A percentile compares a stretch with the other conserved stretches of the same genome.
phyloP scores from a whole-genome alignment of 148 eudicot genomes.

The Vaccinium darrowii region DNA sequence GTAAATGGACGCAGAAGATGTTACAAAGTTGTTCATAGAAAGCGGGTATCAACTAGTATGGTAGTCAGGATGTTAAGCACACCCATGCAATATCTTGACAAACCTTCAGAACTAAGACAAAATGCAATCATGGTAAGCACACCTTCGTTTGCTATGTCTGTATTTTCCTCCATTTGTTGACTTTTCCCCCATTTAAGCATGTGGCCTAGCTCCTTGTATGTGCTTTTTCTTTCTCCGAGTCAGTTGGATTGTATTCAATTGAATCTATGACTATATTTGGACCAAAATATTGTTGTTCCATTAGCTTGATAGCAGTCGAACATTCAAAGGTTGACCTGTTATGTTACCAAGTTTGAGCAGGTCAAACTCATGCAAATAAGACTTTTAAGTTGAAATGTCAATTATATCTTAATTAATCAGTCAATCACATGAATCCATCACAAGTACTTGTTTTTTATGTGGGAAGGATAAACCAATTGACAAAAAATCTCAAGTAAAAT shows the following conservation, averaged over 20 bases:
- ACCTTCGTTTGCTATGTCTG: neutral
- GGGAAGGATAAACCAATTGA: neutral
- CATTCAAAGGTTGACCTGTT: neutral
- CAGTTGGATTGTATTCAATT: neutral
- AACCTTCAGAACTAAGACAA: constrained; percentile 21
- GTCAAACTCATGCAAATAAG: neutral
- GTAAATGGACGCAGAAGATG: constrained; percentile 19
- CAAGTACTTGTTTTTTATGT: neutral
- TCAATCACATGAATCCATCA: neutral
- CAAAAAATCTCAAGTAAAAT: neutral
- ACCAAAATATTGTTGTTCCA: neutral
- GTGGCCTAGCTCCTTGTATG: neutral
- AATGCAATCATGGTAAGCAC: constrained; percentile 40
- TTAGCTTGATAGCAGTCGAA: neutral
- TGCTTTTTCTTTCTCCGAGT: neutral
- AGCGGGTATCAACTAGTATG: constrained; percentile 18
- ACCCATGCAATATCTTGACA: constrained; percentile 28
- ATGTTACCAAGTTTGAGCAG: neutral
- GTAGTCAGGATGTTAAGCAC: constrained; percentile 27
- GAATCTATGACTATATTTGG: neutral
- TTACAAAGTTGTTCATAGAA: constrained; percentile 6
- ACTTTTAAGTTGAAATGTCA: neutral
- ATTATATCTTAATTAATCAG: neutral
- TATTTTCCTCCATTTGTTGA: neutral
- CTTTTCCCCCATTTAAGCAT: neutral